Conservation (phyloP, 768 basidiomycete genomes). For the Rhizopogon vesiculosus region DNA sequence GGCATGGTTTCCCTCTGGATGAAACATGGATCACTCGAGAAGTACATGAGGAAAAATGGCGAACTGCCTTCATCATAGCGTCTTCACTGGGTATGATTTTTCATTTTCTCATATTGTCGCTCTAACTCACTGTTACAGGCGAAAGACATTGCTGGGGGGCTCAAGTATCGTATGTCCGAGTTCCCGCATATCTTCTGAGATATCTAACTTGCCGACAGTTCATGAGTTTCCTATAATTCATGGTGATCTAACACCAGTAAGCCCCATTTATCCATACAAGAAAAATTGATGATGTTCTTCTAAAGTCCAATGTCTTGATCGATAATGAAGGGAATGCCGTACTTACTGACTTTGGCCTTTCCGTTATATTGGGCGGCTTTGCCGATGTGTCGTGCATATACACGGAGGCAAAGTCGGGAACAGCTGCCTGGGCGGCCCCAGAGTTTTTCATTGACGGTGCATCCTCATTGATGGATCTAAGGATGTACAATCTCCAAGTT, state of each 20-base stretch:
- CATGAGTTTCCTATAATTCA: conserved; percentile 1
- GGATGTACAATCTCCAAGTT: no score
- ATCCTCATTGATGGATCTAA: no score
- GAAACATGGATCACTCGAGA: neutral
- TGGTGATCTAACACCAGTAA: conserved; percentile 3
- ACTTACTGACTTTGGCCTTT: conserved; percentile 42
- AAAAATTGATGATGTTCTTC: neutral
- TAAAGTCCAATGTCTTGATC: conserved; percentile 38
- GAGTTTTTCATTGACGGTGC: neutral
- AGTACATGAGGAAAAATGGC: neutral
- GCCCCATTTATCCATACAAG: neutral
- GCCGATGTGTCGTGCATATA: neutral
- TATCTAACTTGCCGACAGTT: neutral
- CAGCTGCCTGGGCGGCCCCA: neutral
- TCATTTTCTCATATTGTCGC: neutral
- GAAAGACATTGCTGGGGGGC: conserved; percentile 1
- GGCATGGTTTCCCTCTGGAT: neutral
- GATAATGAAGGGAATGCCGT: conserved; percentile 33
- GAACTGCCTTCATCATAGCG: neutral
- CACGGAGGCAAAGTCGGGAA: neutral
- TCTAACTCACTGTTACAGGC: neutral
- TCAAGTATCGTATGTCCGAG: conserved; percentile 3
- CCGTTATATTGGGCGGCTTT: conserved; percentile 20
- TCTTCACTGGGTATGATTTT: neutral
- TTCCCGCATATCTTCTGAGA: neutral